Conservation (phyloP, 192 early-diverging fungal species). For the Umbelopsis sp. region DNA sequence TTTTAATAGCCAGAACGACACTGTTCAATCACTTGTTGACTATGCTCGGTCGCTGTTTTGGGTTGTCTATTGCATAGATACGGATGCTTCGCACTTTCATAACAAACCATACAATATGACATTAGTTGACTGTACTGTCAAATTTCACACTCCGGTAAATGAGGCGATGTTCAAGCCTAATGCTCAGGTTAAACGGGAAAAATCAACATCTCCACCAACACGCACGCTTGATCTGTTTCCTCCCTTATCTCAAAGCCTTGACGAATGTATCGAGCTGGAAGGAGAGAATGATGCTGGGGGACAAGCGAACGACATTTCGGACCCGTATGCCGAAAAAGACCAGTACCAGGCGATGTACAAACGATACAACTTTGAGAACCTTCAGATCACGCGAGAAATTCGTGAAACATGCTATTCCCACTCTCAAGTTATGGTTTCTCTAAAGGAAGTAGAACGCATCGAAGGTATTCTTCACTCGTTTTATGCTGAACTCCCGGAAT, state of each 20-base stretch:
- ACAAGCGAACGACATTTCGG: neutral
- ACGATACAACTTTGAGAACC: constrained; percentile 28
- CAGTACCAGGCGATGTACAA: constrained; percentile 29
- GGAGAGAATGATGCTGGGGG: neutral
- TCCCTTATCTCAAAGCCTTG: neutral
- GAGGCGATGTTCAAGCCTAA: neutral
- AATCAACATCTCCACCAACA: neutral
- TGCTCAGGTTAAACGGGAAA: neutral
- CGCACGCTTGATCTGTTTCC: neutral
- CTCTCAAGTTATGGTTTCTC: constrained; percentile 21
- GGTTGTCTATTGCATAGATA: constrained; percentile 38
- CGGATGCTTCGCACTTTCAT: constrained; percentile 36
- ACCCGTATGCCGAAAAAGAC: constrained; percentile 7
- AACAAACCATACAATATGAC: constrained; percentile 35
- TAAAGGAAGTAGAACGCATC: constrained; percentile 29
- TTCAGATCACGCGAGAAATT: constrained; percentile 35
- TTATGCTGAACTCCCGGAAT: neutral
- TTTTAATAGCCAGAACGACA: neutral
- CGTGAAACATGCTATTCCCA: constrained; percentile 33
- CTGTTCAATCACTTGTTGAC: neutral
- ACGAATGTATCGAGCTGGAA: neutral
- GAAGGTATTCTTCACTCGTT: constrained; percentile 19
- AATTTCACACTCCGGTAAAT: neutral
- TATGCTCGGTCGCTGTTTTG: constrained; percentile 32
- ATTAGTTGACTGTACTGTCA: constrained; percentile 14